Evolutionary conservation across 495 filamentous ascomycete genomes (phyloP).

Genomic region (Podospora conica): DNA sequence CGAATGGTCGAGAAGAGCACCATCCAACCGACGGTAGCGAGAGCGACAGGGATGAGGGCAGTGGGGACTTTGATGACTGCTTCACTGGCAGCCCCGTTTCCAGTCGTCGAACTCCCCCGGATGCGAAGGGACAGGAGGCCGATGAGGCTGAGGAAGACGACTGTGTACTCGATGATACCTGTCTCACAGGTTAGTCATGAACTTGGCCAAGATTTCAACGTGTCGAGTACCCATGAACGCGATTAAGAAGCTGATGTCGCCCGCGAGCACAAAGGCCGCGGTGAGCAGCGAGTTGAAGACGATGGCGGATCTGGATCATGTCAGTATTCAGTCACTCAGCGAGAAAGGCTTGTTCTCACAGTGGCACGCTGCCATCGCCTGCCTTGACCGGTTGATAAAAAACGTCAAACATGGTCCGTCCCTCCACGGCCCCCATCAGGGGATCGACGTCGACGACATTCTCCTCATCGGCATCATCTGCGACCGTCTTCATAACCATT

Average conservation of each 20-base stretch:
- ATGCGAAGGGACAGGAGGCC: constrained; percentile 4
- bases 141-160: constrained; percentile 4
- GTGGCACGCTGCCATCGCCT: constrained; percentile 5
- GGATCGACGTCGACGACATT: not conserved
- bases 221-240: constrained; percentile 4
- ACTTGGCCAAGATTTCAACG: not conserved
- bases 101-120: not conserved
- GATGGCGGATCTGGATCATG: not conserved
- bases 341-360: not conserved
- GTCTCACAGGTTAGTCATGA: not conserved
- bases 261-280: constrained; percentile 1
- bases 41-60: not conserved
- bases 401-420: not conserved
- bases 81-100: not conserved
- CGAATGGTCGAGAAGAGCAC: not conserved
- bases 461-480: not conserved
- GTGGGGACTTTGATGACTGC: not conserved
- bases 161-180: constrained; percentile 10
- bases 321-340: not conserved
- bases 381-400: not conserved
- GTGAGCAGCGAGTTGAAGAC: constrained; percentile 5
- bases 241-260: constrained; percentile 2
- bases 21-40: not conserved
- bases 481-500: constrained; percentile 6
- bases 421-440: not conserved